Percentiles rank a stretch among this genome's conserved stretches.
Conservation (phyloP, 2,329 filamentous ascomycete species). For the Apiospora saccharicola region DNA sequence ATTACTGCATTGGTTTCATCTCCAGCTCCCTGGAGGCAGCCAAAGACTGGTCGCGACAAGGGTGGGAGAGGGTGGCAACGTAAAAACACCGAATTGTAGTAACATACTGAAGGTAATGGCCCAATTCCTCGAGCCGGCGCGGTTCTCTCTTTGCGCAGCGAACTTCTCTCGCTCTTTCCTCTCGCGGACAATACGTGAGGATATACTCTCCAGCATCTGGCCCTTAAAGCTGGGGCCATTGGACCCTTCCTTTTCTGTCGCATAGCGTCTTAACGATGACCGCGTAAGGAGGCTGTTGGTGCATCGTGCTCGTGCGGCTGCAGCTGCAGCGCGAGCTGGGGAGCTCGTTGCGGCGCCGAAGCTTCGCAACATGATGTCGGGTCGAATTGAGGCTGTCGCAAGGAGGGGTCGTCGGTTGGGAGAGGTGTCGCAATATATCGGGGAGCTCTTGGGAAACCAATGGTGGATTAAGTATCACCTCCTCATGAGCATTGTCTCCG, state of each 20-base stretch:
- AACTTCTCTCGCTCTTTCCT: constrained; percentile 61
- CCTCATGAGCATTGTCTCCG: neutral
- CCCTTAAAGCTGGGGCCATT: constrained; percentile 58
- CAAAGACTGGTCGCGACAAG: neutral
- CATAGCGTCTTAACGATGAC: constrained; percentile 35
- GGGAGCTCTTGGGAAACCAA: constrained; percentile 7
- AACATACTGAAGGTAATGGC: constrained; percentile 62
- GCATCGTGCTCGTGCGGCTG: constrained; percentile 27
- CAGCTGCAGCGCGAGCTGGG: constrained; percentile 8
- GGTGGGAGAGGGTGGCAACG: neutral
- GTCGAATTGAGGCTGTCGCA: neutral
- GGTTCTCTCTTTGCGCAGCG: constrained; percentile 48
- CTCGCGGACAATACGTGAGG: constrained; percentile 62
- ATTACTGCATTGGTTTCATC: neutral
- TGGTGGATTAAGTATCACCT: neutral
- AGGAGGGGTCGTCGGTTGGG: no score
- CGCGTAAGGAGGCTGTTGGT: constrained; percentile 24
- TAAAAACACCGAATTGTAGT: neutral
- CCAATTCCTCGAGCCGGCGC: constrained; percentile 53
- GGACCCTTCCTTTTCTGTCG: constrained; percentile 42
- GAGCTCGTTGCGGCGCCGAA: constrained; percentile 17
- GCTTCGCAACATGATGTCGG: constrained; percentile 14
- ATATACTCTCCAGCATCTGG: constrained; percentile 67
- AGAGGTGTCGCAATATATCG: neutral
- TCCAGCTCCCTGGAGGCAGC: neutral